These are phyloP conservation scores for Boechera retrofracta DNA, from an alignment of 345 rosid genomes.

Conservation along the genomic window DNA sequence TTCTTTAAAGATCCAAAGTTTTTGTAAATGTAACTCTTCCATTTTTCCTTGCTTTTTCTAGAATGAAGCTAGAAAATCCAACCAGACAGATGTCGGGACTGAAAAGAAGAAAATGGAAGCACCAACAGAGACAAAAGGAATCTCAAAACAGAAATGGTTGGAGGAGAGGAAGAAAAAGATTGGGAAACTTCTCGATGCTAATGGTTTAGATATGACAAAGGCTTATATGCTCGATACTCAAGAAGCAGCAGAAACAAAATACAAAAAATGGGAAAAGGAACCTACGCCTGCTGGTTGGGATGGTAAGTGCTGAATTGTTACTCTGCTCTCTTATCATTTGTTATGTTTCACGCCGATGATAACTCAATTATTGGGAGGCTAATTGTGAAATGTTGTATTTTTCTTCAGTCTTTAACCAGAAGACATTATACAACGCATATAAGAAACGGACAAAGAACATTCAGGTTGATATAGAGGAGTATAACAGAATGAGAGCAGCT, in stretches of 20 bases:
- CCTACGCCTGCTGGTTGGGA: conserved; percentile 98
- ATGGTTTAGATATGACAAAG: conserved; percentile 82
- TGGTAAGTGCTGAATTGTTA: conserved; percentile 54
- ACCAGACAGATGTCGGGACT: conserved; percentile 83
- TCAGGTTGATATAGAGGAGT: conserved; percentile 76
- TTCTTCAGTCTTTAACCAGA: conserved; percentile 85
- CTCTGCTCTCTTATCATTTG: background rate
- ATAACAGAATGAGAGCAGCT: conserved; percentile 93
- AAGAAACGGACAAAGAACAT: conserved; percentile 85
- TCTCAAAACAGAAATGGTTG: conserved; percentile 94
- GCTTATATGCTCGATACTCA: conserved; percentile 93
- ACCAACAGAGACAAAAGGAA: conserved; percentile 78
- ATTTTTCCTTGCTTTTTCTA: conserved; percentile 29
- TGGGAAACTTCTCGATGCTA: conserved; percentile 89
- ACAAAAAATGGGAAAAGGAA: conserved; percentile 96
- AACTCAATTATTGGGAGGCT: conserved; percentile 14
- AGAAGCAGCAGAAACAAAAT: conserved; percentile 85
- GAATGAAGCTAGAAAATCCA: conserved; percentile 92
- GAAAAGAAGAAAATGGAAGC: conserved; percentile 95
- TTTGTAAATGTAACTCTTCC: conserved; percentile 7
- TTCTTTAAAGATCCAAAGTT: background rate
- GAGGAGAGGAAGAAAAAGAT: conserved; percentile 88
- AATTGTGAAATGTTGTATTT: conserved; percentile 25
- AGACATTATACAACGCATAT: conserved; percentile 81
- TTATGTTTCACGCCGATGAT: background rate